Conservation (phyloP, 805 yeast genomes). For the Candida golubevii region DNA sequence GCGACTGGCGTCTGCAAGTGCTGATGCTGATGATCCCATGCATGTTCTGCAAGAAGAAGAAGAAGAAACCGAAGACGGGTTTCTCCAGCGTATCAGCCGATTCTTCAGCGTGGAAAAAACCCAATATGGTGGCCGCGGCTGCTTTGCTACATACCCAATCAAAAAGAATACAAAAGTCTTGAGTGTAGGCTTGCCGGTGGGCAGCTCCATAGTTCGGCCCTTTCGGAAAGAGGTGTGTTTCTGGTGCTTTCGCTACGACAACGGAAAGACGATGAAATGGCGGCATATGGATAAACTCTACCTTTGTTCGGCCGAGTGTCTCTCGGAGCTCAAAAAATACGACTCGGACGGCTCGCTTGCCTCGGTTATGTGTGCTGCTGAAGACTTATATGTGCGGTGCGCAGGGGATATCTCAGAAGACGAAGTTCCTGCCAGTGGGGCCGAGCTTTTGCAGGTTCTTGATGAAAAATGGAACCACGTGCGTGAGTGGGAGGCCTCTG, state of each 20-base stretch:
- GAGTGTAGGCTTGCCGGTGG: constrained; percentile 38
- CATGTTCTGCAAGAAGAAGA: not conserved
- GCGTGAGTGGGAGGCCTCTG: constrained; percentile 32
- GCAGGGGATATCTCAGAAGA: constrained; percentile 23
- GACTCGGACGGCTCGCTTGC: constrained; percentile 37
- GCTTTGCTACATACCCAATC: constrained; percentile 45
- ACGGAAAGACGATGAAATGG: constrained; percentile 45
- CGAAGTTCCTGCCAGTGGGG: constrained; percentile 6
- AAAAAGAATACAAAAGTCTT: constrained; percentile 39
- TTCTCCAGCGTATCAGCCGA: constrained; percentile 10
- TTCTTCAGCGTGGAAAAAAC: constrained; percentile 36
- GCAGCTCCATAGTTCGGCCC: constrained; percentile 46
- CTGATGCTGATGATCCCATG: too few species aligned
- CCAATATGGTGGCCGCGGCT: constrained; percentile 56
- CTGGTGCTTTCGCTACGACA: constrained; percentile 45
- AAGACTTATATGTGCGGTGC: constrained; percentile 28
- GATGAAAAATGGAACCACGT: constrained; percentile 36
- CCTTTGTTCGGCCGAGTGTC: constrained; percentile 52
- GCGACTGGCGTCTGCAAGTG: not conserved
- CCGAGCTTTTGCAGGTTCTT: constrained; percentile 14
- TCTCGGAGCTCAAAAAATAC: constrained; percentile 26
- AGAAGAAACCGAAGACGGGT: constrained; percentile 1
- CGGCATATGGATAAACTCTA: constrained; percentile 31
- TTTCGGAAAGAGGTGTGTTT: constrained; percentile 63
- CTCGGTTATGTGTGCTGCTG: constrained; percentile 31